Percentiles rank a stretch among this genome's conserved stretches.
These are phyloP conservation scores for Penicillium sp. DNA, from an alignment of 2,329 filamentous ascomycete species.

Conservation along the genomic window DNA sequence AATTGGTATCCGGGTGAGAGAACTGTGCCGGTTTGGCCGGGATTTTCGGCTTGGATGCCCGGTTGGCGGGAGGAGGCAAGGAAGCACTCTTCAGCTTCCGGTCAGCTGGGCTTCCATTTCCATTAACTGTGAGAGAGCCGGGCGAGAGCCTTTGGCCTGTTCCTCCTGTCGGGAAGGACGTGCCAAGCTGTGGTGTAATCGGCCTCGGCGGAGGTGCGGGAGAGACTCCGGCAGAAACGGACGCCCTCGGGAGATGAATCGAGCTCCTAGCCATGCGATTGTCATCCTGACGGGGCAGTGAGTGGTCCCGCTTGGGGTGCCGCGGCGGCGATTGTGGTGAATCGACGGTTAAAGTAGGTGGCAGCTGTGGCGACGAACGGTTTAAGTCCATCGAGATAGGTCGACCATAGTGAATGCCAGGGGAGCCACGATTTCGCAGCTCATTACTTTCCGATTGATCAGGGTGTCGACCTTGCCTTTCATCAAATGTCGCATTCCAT, in stretches of 20 bases:
- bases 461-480: slow-evolving; percentile 24
- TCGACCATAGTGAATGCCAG: slow-evolving; percentile 62
- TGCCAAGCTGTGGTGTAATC: slow-evolving; percentile 36
- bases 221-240: slow-evolving; percentile 27
- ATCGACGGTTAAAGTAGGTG: slow-evolving; percentile 48
- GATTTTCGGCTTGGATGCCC: slow-evolving; percentile 76
- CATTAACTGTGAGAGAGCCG: slow-evolving; percentile 13
- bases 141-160: slow-evolving; percentile 27
- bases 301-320: slow-evolving; percentile 22
- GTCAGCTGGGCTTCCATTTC: slow-evolving; percentile 28
- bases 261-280: slow-evolving; percentile 48
- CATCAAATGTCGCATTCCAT: slow-evolving; percentile 35
- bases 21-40: slow-evolving; percentile 51
- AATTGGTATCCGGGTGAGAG: slow-evolving; percentile 34
- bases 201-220: slow-evolving; percentile 29
- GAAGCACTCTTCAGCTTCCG: slow-evolving; percentile 45
- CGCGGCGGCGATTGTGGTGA: slow-evolving; percentile 50
- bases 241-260: slow-evolving; percentile 29
- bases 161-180: slow-evolving; percentile 24
- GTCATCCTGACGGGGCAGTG: slow-evolving; percentile 65
- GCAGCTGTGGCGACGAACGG: slow-evolving; percentile 44
- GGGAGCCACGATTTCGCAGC: slow-evolving; percentile 46
- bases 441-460: slow-evolving; percentile 29
- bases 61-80: slow-evolving; percentile 75
- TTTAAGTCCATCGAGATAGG: slow-evolving; percentile 51